Conservation (phyloP, 306 rosid species). For the Cucurbita ficifolia region DNA sequence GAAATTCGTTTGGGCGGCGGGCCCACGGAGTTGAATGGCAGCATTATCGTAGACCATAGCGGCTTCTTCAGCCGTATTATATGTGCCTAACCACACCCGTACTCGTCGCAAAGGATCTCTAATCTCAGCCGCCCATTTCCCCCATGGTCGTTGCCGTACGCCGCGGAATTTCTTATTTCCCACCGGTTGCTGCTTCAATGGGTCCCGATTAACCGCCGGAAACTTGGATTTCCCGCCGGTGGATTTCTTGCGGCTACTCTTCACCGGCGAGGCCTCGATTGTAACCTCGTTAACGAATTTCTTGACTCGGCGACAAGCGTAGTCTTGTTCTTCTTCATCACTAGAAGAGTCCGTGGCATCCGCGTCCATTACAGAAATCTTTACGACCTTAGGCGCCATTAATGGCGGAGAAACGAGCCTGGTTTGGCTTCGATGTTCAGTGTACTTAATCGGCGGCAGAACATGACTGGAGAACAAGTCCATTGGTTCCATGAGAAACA, state of each 20-base stretch:
- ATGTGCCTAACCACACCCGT: conserved; percentile 86
- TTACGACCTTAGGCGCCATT: conserved; percentile 24
- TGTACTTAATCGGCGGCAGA: conserved; percentile 20
- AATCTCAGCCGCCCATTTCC: conserved; percentile 99
- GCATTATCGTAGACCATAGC: conserved; percentile 90
- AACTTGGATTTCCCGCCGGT: not conserved
- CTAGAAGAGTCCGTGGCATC: conserved; percentile 82
- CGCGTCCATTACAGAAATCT: conserved; percentile 50
- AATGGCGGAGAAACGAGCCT: conserved; percentile 17
- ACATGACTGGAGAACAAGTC: not conserved
- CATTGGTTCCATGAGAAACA: not conserved
- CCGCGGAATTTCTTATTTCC: conserved; percentile 53
- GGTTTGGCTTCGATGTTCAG: conserved; percentile 35
- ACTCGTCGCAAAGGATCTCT: conserved; percentile 80
- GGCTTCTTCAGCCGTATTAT: conserved; percentile 85
- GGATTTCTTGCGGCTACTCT: conserved; percentile 8
- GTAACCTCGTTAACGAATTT: conserved; percentile 55
- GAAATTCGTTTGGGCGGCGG: conserved; percentile 82
- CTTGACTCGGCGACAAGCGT: conserved; percentile 23
- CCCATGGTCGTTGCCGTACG: conserved; percentile 95
- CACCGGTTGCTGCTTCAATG: conserved; percentile 10
- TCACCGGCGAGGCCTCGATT: conserved; percentile 18
- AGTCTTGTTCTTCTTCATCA: conserved; percentile 31
- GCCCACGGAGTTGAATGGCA: conserved; percentile 77
- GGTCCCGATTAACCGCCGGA: conserved; percentile 6